Base-by-base conservation (phyloP, 148 eudicot species). In the Fagopyrum homotropicum region DNA sequence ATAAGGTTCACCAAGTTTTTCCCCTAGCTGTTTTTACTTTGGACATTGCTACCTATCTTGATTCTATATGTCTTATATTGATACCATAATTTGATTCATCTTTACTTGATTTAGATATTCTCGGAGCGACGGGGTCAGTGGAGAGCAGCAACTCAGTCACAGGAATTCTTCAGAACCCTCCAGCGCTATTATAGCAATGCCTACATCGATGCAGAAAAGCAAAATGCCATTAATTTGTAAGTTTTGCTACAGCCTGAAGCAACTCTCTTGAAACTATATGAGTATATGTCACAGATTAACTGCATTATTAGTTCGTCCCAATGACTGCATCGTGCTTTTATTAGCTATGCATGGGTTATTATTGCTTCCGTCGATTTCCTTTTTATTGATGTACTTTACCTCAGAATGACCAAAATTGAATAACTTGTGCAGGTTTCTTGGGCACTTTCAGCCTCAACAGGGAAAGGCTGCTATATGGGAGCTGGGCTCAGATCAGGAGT, bases 141-240 rank as follows among this genome's bases (percentile, higher is more conserved):
- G 93, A 91, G 82, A 79, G 98, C 97, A 43, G 93, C 98, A 61
- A 91, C 86, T 14, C 96, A 91, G 68, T 91, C 97, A 7, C 98
- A 94, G 84, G 98, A 94, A 78, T 89, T 94, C 79, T 86, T 94
- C 72, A 82, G 97, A 78, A 90, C 97, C 69, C 87, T 94, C 64
- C 96, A 94, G 72, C 86, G 98, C 48, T 91, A 90, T 81, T 86
- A 85, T 76, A 94, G 88, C 88, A 94, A 94, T 80, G 98, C 97
- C 22, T 94, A 94, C 82, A 81, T 92, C 89, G 98, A 94, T 83
- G 86, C 83, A 6, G 92, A 91, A 74, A 94, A 91, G 80, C 98
- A 94, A 82, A 86, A 86, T 81, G 96, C 98, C 14, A 94, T 94
- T 45, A 90, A 94, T 77, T 82, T 94, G 98, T 93, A 84, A 80